Base-by-base conservation (phyloP, 2,329 filamentous ascomycete species). In the Diaporthe caulivora region DNA sequence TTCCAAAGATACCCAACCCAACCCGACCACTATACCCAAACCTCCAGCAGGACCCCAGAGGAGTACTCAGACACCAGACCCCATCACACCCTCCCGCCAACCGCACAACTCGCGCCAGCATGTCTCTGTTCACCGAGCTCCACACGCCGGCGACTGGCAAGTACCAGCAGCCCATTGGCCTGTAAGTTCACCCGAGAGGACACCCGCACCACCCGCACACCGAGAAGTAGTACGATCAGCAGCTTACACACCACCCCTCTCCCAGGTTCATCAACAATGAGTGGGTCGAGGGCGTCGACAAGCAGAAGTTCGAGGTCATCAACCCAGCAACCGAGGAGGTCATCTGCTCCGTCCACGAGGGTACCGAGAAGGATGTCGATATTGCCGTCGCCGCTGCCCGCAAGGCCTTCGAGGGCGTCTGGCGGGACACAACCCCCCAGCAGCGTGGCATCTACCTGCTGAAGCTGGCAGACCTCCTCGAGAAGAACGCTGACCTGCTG, bases 231-330 rank as follows among this genome's bases (percentile, higher is more conserved):
- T 40, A n/a, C 5, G 7, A 17, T 7, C 2, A 3, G 8, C 31
- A 6, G 49, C 64, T 72, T 10, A 72, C 51, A 42, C 42, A 34
- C 1, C 31, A 11, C 57, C 42, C 21, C 47, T 10, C 10, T 9
- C 26, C 13, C 80, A 94, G 93, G 75, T 97, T 94, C 89, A 97
- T 97, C 90, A 95, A 97, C 90, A 95, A 96, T 84, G 93, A 98
- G 85, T 98, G 92, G 86, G 91, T 97, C 77, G 91, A 93, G 84
- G 89, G 91, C 82, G 92, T 93, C 76, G 94, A 97, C 79, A 95
- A 95, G 86, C 93, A 94, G 90, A 95, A 92, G 78, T 97, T 98
- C 81, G 95, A 98, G 86, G 93, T 95, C 83, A 92, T 97, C 88
- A 97, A 97, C 90, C 95, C 95, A 74, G 81, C 92, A 77, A 94